Evolutionary conservation across 2,329 filamentous ascomycete species (phyloP).

Genomic region (Sporothrix pseudoabietina): DNA sequence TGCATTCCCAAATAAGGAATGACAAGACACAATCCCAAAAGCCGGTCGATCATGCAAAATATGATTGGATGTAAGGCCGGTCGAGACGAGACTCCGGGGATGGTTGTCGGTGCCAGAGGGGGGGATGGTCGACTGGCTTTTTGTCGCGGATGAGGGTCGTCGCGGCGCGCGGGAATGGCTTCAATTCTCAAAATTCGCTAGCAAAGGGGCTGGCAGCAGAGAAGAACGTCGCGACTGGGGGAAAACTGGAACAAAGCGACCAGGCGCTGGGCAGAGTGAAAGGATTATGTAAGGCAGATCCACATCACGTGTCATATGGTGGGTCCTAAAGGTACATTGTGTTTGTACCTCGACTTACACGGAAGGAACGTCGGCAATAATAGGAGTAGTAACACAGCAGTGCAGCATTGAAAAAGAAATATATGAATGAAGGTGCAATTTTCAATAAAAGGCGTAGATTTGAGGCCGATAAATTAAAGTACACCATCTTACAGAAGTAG

Average conservation of each 20-base stretch:
- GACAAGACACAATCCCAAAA: neutral
- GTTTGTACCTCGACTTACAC: conserved; percentile 2
- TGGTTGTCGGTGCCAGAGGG: neutral
- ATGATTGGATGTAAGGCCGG: neutral
- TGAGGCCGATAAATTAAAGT: too few relatives aligned
- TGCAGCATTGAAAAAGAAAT: neutral
- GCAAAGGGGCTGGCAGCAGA: neutral
- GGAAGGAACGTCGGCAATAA: neutral
- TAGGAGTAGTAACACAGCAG: neutral
- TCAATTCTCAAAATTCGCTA: conserved; percentile 10
- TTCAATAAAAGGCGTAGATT: neutral
- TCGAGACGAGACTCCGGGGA: neutral
- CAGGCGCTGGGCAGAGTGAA: neutral
- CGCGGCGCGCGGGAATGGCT: conserved; percentile 6
- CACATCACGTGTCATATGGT: neutral
- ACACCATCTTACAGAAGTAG: neutral
- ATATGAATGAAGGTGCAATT: neutral
- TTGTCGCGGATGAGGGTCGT: conserved; percentile 16
- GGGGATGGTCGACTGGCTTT: neutral
- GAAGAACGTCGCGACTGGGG: neutral
- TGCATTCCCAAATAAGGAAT: neutral
- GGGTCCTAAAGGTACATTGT: neutral
- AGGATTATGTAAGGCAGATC: neutral
- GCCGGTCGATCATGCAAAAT: neutral
- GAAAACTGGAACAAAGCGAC: neutral